Conservation (phyloP, 495 filamentous ascomycete species). For the Trichoderma orchidacearum region DNA sequence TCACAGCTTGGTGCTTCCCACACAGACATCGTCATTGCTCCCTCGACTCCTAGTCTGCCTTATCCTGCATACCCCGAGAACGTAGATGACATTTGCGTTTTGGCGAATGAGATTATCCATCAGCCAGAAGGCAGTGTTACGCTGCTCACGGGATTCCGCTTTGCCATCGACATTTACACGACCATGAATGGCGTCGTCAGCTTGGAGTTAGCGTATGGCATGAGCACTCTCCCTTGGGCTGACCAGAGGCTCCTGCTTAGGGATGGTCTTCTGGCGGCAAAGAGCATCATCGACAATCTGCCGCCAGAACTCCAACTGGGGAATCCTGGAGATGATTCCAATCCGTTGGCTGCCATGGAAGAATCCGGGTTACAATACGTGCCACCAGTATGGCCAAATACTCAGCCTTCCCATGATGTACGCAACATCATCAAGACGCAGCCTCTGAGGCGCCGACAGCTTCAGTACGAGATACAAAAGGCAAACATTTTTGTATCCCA, state of each 20-base stretch:
- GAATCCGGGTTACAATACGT: conserved; percentile 19
- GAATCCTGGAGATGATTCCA: conserved; percentile 3
- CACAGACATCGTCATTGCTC: conserved; percentile 50
- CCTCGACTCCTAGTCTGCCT: conserved; percentile 54
- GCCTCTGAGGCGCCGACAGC: conserved; percentile 28
- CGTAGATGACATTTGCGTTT: conserved; percentile 68
- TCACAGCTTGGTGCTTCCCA: conserved; percentile 57
- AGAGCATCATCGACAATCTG: conserved; percentile 42
- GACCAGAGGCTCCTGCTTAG: conserved; percentile 52
- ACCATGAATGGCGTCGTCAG: conserved; percentile 55
- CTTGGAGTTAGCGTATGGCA: conserved; percentile 62
- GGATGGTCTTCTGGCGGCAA: conserved; percentile 45
- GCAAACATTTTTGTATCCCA: conserved; percentile 68
- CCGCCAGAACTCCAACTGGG: conserved; percentile 47
- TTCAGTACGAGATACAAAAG: conserved; percentile 77
- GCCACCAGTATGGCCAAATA: conserved; percentile 16
- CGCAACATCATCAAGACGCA: conserved; percentile 19
- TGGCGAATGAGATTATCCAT: conserved; percentile 40
- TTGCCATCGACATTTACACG: conserved; percentile 56
- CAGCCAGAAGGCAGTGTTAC: conserved; percentile 53
- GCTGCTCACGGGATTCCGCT: conserved; percentile 59
- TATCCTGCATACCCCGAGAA: conserved; percentile 73
- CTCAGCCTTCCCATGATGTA: conserved; percentile 21
- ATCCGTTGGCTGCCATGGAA: conserved; percentile 13
- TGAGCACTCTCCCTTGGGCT: conserved; percentile 55